Conservation (phyloP, 1,284 basidiomycete genomes). For the Malassezia brasiliensis region DNA sequence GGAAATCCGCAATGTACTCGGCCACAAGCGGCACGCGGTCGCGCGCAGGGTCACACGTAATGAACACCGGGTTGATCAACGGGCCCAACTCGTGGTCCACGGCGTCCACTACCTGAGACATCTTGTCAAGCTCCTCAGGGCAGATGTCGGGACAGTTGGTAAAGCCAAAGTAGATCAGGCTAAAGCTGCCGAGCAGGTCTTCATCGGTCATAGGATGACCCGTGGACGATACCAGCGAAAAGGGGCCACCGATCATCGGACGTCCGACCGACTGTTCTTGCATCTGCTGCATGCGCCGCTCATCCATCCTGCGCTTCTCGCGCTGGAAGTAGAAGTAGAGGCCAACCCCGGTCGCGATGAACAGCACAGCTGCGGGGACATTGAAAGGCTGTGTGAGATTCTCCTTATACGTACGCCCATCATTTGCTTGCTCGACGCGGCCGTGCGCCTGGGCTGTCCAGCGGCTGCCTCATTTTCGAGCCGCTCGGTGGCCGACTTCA, state of each 20-base stretch:
- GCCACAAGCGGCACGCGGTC: conserved; percentile 60
- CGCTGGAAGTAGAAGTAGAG: conserved; percentile 78
- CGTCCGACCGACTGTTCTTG: conserved; percentile 51
- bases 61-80: conserved; percentile 64
- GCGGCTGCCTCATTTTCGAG: neutral
- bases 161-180: conserved; percentile 68
- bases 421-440: neutral
- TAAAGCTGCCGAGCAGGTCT: conserved; percentile 67
- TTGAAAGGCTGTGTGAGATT: conserved; percentile 59
- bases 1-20: conserved; percentile 59
- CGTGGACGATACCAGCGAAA: conserved; percentile 50
- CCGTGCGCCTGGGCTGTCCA: neutral
- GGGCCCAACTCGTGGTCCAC: conserved; percentile 56
- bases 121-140: conserved; percentile 94
- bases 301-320: conserved; percentile 58
- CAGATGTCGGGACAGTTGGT: conserved; percentile 85
- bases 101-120: conserved; percentile 68
- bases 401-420: neutral
- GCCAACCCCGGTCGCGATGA: conserved; percentile 69
- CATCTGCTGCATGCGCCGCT: conserved; percentile 23
- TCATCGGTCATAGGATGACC: conserved; percentile 62
- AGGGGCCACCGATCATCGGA: conserved; percentile 80
- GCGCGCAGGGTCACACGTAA: conserved; percentile 89
- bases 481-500: neutral
- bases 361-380: conserved; percentile 68